Base-by-base conservation (phyloP, 1,284 basidiomycete species). In the Leccinum ambiguum region DNA sequence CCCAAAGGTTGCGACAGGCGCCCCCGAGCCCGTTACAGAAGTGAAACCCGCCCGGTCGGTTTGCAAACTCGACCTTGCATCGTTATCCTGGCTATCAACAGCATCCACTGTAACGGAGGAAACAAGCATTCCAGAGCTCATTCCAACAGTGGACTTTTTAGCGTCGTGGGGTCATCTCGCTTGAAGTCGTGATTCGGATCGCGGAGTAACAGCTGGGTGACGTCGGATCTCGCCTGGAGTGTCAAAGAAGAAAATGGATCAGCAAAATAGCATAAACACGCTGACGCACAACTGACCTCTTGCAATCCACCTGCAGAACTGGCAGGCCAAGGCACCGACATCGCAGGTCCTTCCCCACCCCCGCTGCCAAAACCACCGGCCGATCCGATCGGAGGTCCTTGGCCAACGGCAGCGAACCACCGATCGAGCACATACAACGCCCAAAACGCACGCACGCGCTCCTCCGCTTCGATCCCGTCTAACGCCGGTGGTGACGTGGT, bases 381-480 rank as follows among this genome's bases (percentile, higher is more conserved):
- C n/a, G 33, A 64, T 13, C 62, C 14, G 26, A 70, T 33, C 3
- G 64, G 71, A 0, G 79, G 76, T 8, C 73, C 71, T 6, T 77
- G 76, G 8, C 80, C 69, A 1, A 76, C 70, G 6, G 76, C 74
- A 6, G 76, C 68, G 71, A 79, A 78, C 63, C 75, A 78, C 56
- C 78, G 77, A 67, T 84, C 82, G 41, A 81, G 68, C 3, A 74
- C 67, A 66, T 79, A 80, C 2, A 79, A 75, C 6, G 74, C 70
- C 83, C 84, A 86, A 61, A 84, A 85, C 1, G 78, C 79, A 56
- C 79, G 75, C 16, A 82, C 76, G 14, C 82, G 74, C 66, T 85
- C 84, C 8, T 80, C 81, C 11, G 79, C 77, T 63, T 85, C 84
- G 5, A 80, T 70, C 8, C 68, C 69, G 65, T 84, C 80, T 16